phyloP scores from a whole-genome alignment of 768 basidiomycete species.

The Dioszegia hungarica region DNA sequence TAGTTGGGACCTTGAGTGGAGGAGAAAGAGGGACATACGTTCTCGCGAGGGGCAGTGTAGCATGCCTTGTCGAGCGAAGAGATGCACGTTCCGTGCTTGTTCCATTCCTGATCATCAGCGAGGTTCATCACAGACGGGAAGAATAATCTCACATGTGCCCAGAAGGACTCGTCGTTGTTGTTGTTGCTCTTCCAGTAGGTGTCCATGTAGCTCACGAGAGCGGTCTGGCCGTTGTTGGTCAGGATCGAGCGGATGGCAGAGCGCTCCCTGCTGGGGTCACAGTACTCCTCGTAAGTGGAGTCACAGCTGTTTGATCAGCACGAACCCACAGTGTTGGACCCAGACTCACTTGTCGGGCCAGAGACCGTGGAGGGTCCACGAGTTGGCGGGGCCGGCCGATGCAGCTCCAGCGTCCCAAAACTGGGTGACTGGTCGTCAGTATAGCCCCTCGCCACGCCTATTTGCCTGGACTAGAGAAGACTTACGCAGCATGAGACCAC shows the following conservation, averaged over 20 bases:
- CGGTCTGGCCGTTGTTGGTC: conserved; percentile 10
- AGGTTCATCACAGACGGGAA: too few relatives aligned
- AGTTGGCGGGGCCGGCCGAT: conserved; percentile 58
- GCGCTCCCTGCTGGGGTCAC: conserved; percentile 36
- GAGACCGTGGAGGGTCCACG: conserved; percentile 68
- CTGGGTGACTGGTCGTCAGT: conserved; percentile 56
- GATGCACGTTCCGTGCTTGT: conserved; percentile 40
- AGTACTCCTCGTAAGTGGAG: conserved; percentile 37
- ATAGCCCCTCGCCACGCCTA: too few relatives aligned
- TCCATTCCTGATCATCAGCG: too few relatives aligned
- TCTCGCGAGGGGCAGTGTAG: conserved; percentile 10
- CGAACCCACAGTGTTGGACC: not conserved
- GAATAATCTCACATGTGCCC: too few relatives aligned
- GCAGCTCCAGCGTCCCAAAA: conserved; percentile 68
- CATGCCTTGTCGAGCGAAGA: conserved; percentile 41
- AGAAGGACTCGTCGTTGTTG: conserved; percentile 42
- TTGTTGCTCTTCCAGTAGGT: conserved; percentile 35
- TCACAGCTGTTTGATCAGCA: conserved; percentile 14
- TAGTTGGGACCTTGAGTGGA: not conserved
- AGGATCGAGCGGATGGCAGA: conserved; percentile 39
- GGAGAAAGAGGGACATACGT: not conserved
- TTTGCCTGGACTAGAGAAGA: not conserved
- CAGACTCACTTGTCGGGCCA: conserved; percentile 13
- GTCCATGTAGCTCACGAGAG: conserved; percentile 36
- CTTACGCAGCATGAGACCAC: conserved; percentile 1